Evolutionary conservation across 257 asterid genomes (phyloP).

Genomic region (Ehretia macrophylla): DNA sequence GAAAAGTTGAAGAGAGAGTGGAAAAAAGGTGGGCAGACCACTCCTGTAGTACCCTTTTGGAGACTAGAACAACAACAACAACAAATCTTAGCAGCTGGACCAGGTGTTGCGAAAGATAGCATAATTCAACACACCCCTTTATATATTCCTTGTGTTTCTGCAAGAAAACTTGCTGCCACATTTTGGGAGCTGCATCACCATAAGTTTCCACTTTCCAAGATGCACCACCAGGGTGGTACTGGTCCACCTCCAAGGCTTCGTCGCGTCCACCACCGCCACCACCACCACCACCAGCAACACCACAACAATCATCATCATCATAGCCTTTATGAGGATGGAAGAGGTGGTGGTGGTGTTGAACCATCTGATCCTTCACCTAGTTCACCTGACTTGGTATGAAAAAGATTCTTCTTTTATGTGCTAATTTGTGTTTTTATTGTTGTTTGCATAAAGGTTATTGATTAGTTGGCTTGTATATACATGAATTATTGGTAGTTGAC

Average conservation of each 20-base stretch:
- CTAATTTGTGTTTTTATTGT: no score
- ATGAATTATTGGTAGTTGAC: no score
- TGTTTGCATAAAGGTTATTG: no score
- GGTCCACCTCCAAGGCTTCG: slow-evolving; percentile 54
- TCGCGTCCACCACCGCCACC: slow-evolving; percentile 41
- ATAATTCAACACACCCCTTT: slow-evolving; percentile 18
- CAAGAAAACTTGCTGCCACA: slow-evolving; percentile 80
- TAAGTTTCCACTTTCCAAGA: slow-evolving; percentile 46
- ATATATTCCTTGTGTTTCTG: slow-evolving; percentile 45
- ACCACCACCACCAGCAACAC: slow-evolving; percentile 28
- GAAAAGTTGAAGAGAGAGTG: slow-evolving; percentile 81
- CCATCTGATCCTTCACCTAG: slow-evolving; percentile 70
- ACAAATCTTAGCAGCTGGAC: not conserved
- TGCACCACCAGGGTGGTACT: slow-evolving; percentile 29
- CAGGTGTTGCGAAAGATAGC: slow-evolving; percentile 19
- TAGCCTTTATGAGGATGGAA: slow-evolving; percentile 28
- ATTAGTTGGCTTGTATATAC: no score
- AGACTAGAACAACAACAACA: slow-evolving; percentile 25
- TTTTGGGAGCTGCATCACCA: slow-evolving; percentile 73
- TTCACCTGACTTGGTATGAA: slow-evolving; percentile 64
- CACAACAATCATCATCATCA: no score
- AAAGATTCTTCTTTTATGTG: not conserved
- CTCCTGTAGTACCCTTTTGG: slow-evolving; percentile 78
- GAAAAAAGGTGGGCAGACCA: slow-evolving; percentile 71
- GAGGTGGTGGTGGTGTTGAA: slow-evolving; percentile 21